Base-by-base conservation (phyloP, 1,284 basidiomycete genomes). In the Ustilago cynodontis region DNA sequence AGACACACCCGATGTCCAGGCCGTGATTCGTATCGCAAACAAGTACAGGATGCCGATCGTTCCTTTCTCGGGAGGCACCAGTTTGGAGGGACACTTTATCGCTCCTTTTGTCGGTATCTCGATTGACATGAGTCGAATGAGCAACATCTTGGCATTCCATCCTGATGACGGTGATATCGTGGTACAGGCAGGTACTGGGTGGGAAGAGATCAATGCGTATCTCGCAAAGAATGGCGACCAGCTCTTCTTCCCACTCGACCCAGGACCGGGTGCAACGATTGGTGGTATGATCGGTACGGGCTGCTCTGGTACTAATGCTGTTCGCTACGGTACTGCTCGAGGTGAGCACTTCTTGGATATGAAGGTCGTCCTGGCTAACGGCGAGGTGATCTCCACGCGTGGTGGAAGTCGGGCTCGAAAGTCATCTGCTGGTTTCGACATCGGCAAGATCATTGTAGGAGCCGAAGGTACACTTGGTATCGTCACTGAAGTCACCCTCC, bases 401-500 rank as follows among this genome's bases (percentile, higher is more conserved):
- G 89, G 91, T 3, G 67, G 71, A 45, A 64, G 74, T 1, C 50
- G 74, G 3, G 92, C 95, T 0, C 88, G 89, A 53, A 98, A 98
- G 85, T 95, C 93, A 0, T 92, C 93, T 0, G 94, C 94, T 0
- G 95, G 95, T 1, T 95, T 94, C 60, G 95, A 98, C 81, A 88
- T 91, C 1, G 95, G 94, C 1, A 94, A 95, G 80, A 86, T 98
- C 18, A 98, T 98, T 87, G 93, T 97, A 59, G 95, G 95, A 20
- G 93, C 94, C 0, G 95, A 98, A 85, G 95, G 95, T 1, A 98
- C 95, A 0, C 87, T 98, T 26, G 95, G 95, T 0, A 93, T 98
- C 61, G 90, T 98, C 35, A 95, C 94, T 0, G 95, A 97, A 86
- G 93, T 92, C 0, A 95, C 94, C 0, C 88, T 96, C 56, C 89